A percentile compares a stretch with the other conserved stretches of the same genome.
Evolutionary conservation across 805 yeast species (phyloP).

Genomic region (Wickerhamomyces chaumierensis): DNA sequence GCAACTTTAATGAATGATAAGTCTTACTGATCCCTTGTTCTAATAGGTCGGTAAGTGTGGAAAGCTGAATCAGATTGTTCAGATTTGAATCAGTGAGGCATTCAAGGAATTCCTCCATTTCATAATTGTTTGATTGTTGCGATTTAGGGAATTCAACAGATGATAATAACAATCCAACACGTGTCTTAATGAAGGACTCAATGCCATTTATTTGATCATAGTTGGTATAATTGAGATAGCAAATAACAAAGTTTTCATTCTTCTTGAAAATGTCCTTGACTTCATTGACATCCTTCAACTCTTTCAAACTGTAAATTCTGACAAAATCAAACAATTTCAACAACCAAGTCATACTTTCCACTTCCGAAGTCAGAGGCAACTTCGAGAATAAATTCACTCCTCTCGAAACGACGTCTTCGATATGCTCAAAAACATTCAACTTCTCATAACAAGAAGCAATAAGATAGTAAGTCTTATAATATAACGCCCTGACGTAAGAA

Average conservation of each 20-base stretch:
- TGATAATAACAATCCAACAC: conserved; percentile 12
- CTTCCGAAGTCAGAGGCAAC: conserved; percentile 11
- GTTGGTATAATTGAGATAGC: conserved; percentile 5
- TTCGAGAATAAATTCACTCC: conserved; percentile 7
- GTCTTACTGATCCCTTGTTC: conserved; percentile 29
- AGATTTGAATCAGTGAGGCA: conserved; percentile 9
- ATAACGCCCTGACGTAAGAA: neutral
- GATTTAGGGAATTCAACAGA: conserved; percentile 34
- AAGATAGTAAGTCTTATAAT: conserved; percentile 1
- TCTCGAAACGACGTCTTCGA: conserved; percentile 2
- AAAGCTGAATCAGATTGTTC: conserved; percentile 8
- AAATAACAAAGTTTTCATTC: conserved; percentile 9
- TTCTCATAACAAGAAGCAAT: neutral
- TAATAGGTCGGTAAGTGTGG: conserved; percentile 11
- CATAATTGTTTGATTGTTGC: conserved; percentile 20
- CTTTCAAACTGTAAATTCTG: neutral
- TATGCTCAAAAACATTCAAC: neutral
- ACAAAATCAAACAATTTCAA: conserved; percentile 5
- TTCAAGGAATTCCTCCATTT: conserved; percentile 24
- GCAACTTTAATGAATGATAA: conserved; percentile 30
- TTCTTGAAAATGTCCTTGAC: conserved; percentile 4
- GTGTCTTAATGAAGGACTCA: conserved; percentile 5
- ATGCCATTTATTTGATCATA: conserved; percentile 2
- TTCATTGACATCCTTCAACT: neutral
- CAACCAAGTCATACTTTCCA: conserved; percentile 15